These are phyloP conservation scores for Diospyros kaki DNA, from an alignment of 148 eudicot genomes.

Conservation along the genomic window DNA sequence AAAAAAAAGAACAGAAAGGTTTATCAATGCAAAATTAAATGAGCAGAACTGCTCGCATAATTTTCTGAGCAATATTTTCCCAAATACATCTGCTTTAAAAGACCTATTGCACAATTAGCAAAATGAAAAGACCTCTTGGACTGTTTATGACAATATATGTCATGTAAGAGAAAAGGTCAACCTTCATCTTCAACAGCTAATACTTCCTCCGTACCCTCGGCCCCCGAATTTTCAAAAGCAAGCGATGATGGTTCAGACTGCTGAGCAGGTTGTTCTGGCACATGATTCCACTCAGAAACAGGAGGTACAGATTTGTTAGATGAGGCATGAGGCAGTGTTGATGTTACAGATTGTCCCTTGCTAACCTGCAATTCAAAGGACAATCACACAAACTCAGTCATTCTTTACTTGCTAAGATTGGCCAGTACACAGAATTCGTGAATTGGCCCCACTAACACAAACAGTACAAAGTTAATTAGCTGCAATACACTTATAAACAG, in stretches of 20 bases:
- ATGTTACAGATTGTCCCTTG: slow-evolving; percentile 52
- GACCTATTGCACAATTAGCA: too few relatives aligned
- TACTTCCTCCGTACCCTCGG: slow-evolving; percentile 51
- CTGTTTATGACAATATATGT: background rate
- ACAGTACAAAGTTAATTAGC: too few relatives aligned
- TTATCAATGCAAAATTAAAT: background rate
- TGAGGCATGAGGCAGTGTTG: slow-evolving; percentile 36
- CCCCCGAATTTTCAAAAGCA: slow-evolving; percentile 39
- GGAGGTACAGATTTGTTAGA: slow-evolving; percentile 39
- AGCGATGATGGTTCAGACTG: slow-evolving; percentile 45
- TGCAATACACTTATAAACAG: too few relatives aligned
- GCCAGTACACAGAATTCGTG: too few relatives aligned
- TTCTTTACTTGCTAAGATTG: background rate
- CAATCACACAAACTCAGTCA: slow-evolving; percentile 19
- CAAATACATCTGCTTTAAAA: background rate
- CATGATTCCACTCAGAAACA: slow-evolving; percentile 63
- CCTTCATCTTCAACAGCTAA: slow-evolving; percentile 65
- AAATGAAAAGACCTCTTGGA: background rate
- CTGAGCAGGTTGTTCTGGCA: slow-evolving; percentile 43
- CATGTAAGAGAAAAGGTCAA: slow-evolving; percentile 15
- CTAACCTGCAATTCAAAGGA: slow-evolving; percentile 56
- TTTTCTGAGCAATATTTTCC: background rate
- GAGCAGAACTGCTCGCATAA: background rate
- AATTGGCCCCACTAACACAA: too few relatives aligned
- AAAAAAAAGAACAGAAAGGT: background rate